These are phyloP conservation scores for Blakeslea trispora DNA, from an alignment of 371 early-diverging fungal species.

Conservation along the genomic window DNA sequence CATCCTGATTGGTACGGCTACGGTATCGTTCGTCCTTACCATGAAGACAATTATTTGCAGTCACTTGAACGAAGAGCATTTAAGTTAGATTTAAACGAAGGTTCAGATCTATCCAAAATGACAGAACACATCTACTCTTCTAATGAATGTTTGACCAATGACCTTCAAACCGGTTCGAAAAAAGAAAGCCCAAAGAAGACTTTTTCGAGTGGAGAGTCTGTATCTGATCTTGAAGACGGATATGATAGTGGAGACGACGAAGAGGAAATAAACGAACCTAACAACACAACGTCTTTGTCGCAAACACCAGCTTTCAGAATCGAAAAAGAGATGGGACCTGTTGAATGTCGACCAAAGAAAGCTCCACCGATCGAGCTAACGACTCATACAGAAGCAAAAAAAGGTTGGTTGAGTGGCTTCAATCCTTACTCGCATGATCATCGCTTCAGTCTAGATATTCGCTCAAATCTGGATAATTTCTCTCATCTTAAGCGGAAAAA, in stretches of 20 bases:
- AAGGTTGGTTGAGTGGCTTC: constrained; percentile 19
- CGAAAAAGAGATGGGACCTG: constrained; percentile 32
- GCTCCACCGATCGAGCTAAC: constrained; percentile 3
- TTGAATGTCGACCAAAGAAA: constrained; percentile 30
- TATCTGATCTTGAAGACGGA: constrained; percentile 4
- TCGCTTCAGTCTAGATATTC: constrained; percentile 36
- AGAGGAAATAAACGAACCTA: constrained; percentile 7
- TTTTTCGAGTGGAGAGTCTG: too few relatives aligned
- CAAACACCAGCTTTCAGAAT: constrained; percentile 27
- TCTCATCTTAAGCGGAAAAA: constrained; percentile 27
- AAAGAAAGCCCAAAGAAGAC: background rate
- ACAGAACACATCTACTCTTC: too few relatives aligned
- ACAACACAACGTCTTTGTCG: too few relatives aligned
- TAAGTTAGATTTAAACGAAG: constrained; percentile 16
- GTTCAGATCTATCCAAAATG: too few relatives aligned
- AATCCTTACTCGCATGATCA: constrained; percentile 19
- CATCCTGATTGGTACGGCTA: constrained; percentile 30
- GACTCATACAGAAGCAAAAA: constrained; percentile 11
- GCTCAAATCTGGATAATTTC: constrained; percentile 34
- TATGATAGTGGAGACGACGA: constrained; percentile 10
- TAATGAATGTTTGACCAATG: too few relatives aligned
- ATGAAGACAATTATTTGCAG: constrained; percentile 39
- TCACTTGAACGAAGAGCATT: constrained; percentile 47
- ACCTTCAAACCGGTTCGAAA: too few relatives aligned
- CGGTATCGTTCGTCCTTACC: constrained; percentile 28